A percentile compares a stretch with the other conserved stretches of the same genome.
Evolutionary conservation across 2,329 filamentous ascomycete genomes (phyloP).

Genomic region (Coleophoma cylindrospora): DNA sequence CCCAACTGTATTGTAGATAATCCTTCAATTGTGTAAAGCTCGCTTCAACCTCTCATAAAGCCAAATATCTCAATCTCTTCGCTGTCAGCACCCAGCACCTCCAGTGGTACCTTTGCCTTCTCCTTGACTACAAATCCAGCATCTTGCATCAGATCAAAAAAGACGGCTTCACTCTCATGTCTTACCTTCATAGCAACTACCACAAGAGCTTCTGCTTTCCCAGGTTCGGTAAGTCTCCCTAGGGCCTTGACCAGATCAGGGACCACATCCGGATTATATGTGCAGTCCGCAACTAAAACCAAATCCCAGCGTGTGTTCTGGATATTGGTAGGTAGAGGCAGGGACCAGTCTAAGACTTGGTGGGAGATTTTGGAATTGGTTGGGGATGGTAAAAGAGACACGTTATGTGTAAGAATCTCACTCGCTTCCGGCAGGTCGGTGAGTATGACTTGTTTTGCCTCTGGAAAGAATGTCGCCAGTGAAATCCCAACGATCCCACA

Average conservation of each 20-base stretch:
- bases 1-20: too few species aligned
- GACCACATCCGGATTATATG: conserved; percentile 66
- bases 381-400: conserved; percentile 4
- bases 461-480: conserved; percentile 35
- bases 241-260: conserved; percentile 58
- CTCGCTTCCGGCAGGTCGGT: conserved; percentile 63
- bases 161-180: conserved; percentile 60
- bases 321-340: conserved; percentile 31
- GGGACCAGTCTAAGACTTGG: conserved; percentile 59
- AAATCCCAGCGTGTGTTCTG: conserved; percentile 42
- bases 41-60: conserved; percentile 7
- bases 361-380: conserved; percentile 31
- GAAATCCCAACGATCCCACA: conserved; percentile 65
- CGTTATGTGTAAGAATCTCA: conserved; percentile 53
- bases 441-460: conserved; percentile 41
- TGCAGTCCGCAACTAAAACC: conserved; percentile 65
- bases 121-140: conserved; percentile 13
- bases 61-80: conserved; percentile 24
- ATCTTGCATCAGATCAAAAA: conserved; percentile 55
- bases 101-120: conserved; percentile 11
- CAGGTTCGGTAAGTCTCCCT: conserved; percentile 15
- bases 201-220: conserved; percentile 14
- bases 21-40: too few species aligned
- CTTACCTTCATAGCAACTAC: conserved; percentile 64
- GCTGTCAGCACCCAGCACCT: conserved; percentile 16